phyloP scores from a whole-genome alignment of 768 basidiomycete species.

The Saitozyma sp. region DNA sequence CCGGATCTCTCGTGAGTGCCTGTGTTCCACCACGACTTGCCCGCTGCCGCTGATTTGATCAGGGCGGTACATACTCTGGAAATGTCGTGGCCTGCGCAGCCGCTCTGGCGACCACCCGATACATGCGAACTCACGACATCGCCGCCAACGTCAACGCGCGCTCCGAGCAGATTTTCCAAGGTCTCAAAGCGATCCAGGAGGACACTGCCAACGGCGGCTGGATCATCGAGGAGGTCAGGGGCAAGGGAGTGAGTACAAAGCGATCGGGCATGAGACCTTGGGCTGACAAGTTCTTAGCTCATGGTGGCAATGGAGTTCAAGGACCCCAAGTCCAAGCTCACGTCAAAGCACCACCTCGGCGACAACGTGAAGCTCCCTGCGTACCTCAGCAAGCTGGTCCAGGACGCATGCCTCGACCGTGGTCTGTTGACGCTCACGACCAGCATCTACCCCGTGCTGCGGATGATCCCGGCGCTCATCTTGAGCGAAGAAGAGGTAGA shows the following conservation, averaged over 20 bases:
- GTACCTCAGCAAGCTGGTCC: conserved; percentile 68
- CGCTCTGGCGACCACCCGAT: conserved; percentile 75
- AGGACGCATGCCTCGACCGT: conserved; percentile 78
- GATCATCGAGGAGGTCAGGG: conserved; percentile 81
- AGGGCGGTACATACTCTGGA: conserved; percentile 61
- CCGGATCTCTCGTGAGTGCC: conserved; percentile 25
- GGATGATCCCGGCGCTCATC: conserved; percentile 92
- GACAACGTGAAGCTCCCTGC: conserved; percentile 46
- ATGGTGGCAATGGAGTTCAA: conserved; percentile 73
- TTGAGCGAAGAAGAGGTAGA: conserved; percentile 70
- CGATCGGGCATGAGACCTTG: neutral
- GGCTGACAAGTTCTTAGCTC: conserved; percentile 52
- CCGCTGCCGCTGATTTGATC: neutral
- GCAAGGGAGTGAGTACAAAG: conserved; percentile 59
- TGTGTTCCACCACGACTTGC: neutral
- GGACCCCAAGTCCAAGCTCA: conserved; percentile 56
- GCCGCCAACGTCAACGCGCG: conserved; percentile 76
- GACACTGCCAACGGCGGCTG: conserved; percentile 58
- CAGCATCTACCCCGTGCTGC: conserved; percentile 53
- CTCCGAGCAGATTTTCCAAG: conserved; percentile 71
- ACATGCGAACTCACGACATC: conserved; percentile 74
- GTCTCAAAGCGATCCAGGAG: conserved; percentile 63
- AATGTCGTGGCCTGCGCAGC: conserved; percentile 92
- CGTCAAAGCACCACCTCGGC: conserved; percentile 12
- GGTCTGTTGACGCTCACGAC: conserved; percentile 86